phyloP scores from a whole-genome alignment of 148 eudicot species.

The Linanthus parryae region DNA sequence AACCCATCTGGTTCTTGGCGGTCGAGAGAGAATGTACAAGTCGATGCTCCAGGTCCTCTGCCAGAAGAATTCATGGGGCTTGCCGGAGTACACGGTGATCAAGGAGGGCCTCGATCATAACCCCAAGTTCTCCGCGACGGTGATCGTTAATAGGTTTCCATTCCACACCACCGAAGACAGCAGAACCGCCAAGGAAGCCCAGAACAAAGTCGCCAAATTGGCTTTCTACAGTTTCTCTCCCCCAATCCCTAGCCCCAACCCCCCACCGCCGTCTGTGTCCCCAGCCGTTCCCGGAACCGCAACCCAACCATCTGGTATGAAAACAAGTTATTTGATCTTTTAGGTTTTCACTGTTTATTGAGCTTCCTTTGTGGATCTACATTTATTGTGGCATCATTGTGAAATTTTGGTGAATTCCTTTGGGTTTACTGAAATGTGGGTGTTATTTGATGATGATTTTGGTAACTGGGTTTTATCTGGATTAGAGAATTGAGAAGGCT shows the following conservation, averaged over 20 bases:
- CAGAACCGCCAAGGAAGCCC: slow-evolving; percentile 57
- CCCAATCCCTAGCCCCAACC: too few relatives aligned
- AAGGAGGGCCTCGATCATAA: slow-evolving; percentile 50
- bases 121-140: slow-evolving; percentile 40
- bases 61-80: slow-evolving; percentile 26
- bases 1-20: too few relatives aligned
- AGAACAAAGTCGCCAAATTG: slow-evolving; percentile 44
- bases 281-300: background rate
- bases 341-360: too few relatives aligned
- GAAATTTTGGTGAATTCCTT: too few relatives aligned
- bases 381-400: too few relatives aligned
- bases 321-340: too few relatives aligned
- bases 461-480: too few relatives aligned
- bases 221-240: too few relatives aligned
- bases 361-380: too few relatives aligned
- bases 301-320: background rate
- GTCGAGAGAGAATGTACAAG: slow-evolving; percentile 33
- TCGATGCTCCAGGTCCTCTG: slow-evolving; percentile 43
- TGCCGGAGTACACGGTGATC: slow-evolving; percentile 34
- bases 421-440: too few relatives aligned
- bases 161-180: slow-evolving; percentile 17
- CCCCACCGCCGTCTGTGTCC: slow-evolving; percentile 14
- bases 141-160: slow-evolving; percentile 30
- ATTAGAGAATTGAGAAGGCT: too few relatives aligned
- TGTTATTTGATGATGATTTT: too few relatives aligned